These are phyloP conservation scores for Craspedostauros australis DNA, from an alignment of 108 stramenopile species.

Conservation along the genomic window DNA sequence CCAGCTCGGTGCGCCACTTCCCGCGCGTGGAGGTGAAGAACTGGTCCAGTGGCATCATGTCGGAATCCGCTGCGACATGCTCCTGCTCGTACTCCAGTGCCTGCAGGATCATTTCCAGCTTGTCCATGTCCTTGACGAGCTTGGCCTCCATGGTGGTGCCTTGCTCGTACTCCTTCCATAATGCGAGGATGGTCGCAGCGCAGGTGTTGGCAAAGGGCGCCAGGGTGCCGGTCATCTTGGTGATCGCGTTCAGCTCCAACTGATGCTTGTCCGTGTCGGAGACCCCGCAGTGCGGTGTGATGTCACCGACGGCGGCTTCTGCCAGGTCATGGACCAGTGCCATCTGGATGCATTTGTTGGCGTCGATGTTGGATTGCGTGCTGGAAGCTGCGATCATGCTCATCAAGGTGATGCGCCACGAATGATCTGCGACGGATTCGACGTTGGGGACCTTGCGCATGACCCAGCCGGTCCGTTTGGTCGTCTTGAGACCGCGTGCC, in stretches of 20 bases:
- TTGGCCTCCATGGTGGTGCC: constrained; percentile 48
- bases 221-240: constrained; percentile 8
- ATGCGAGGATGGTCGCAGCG: constrained; percentile 20
- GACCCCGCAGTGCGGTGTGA: constrained; percentile 69
- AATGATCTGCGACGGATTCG: constrained; percentile 78
- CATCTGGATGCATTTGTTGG: constrained; percentile 50
- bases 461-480: constrained; percentile 68
- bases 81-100: constrained; percentile 78
- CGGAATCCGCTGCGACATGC: constrained; percentile 1
- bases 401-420: constrained; percentile 66
- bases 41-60: constrained; percentile 14
- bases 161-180: constrained; percentile 83
- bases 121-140: constrained; percentile 76
- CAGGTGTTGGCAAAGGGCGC: background rate
- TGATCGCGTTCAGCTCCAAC: constrained; percentile 62
- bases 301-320: constrained; percentile 76
- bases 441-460: constrained; percentile 41
- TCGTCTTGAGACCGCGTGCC: constrained; percentile 59
- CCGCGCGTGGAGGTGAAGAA: constrained; percentile 59
- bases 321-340: constrained; percentile 81
- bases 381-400: constrained; percentile 43
- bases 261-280: constrained; percentile 50
- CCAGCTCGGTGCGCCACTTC: constrained; percentile 56
- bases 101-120: constrained; percentile 83
- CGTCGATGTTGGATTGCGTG: constrained; percentile 20